phyloP scores from a whole-genome alignment of 2,329 filamentous ascomycete genomes.

The Cladosporium sp. region DNA sequence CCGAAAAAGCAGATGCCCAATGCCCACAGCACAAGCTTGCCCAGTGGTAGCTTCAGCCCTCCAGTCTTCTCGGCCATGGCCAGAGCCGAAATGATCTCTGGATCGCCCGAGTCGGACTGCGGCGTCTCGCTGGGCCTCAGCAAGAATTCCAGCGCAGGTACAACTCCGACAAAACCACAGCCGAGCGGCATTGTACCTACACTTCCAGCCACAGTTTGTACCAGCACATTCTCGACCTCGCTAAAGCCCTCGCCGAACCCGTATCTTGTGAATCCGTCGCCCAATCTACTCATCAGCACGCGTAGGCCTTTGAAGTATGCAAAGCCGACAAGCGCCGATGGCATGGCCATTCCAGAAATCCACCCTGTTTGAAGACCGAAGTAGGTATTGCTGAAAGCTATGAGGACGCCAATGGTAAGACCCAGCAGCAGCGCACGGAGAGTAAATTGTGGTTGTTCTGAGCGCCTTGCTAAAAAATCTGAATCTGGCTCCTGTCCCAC shows the following conservation, averaged over 20 bases:
- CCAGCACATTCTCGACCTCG: conserved; percentile 91
- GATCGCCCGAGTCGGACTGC: conserved; percentile 17
- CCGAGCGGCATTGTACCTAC: conserved; percentile 97
- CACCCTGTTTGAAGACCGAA: conserved; percentile 92
- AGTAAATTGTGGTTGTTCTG: conserved; percentile 63
- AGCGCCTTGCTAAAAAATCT: conserved; percentile 24
- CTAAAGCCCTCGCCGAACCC: conserved; percentile 62
- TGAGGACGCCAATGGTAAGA: conserved; percentile 77
- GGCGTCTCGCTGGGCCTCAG: conserved; percentile 64
- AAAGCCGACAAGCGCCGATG: conserved; percentile 88
- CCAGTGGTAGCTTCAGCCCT: conserved; percentile 45
- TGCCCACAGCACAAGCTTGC: conserved; percentile 84
- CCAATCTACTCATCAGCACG: conserved; percentile 60
- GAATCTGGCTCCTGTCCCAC: conserved; percentile 24
- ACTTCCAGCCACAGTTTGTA: conserved; percentile 91
- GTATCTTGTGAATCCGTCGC: conserved; percentile 20
- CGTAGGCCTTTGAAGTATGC: conserved; percentile 82
- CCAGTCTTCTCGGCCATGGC: conserved; percentile 18
- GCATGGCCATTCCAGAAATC: conserved; percentile 93
- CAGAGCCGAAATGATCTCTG: conserved; percentile 18
- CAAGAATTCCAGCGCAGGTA: conserved; percentile 87
- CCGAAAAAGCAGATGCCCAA: conserved; percentile 94
- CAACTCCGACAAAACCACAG: conserved; percentile 90
- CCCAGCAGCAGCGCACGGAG: conserved; percentile 74
- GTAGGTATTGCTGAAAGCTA: conserved; percentile 97